Conservation (phyloP, 2,329 filamentous ascomycete species). For the Colletotrichum navitas region DNA sequence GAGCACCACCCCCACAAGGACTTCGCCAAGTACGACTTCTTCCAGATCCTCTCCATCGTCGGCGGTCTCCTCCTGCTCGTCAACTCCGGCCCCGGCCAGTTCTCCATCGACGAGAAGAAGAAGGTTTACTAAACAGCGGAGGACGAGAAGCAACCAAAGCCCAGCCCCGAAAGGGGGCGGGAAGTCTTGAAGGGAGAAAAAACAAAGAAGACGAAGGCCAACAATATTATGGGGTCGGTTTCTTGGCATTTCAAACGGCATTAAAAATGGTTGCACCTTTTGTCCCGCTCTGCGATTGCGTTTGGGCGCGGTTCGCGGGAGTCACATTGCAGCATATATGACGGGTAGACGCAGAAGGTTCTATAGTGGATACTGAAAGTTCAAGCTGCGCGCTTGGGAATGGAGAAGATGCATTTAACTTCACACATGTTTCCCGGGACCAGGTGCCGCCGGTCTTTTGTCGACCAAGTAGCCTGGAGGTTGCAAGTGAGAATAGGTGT, state of each 20-base stretch:
- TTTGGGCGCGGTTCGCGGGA: slow-evolving; percentile 46
- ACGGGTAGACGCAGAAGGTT: slow-evolving; percentile 37
- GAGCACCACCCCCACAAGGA: slow-evolving; percentile 99
- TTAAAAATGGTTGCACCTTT: slow-evolving; percentile 37
- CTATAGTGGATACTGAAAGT: slow-evolving; percentile 32
- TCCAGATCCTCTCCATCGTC: slow-evolving; percentile 99
- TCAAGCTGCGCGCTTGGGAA: slow-evolving; percentile 34
- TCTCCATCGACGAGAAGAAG: slow-evolving; percentile 99
- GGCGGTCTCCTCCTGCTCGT: slow-evolving; percentile 95
- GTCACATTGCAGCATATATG: slow-evolving; percentile 46
- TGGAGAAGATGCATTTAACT: slow-evolving; percentile 39
- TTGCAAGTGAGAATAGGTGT: not conserved
- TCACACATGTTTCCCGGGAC: not conserved
- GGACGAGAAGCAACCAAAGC: slow-evolving; percentile 19
- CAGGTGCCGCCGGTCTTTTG: not conserved
- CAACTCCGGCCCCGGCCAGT: slow-evolving; percentile 97
- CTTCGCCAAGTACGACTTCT: slow-evolving; percentile 99
- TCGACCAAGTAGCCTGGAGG: not conserved
- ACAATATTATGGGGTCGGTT: slow-evolving; percentile 19
- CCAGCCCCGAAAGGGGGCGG: slow-evolving; percentile 16
- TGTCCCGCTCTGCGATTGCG: slow-evolving; percentile 47
- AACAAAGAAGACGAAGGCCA: slow-evolving; percentile 13
- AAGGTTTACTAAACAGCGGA: slow-evolving; percentile 84
- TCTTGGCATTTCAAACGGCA: slow-evolving; percentile 41
- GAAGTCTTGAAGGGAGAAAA: slow-evolving; percentile 3